Evolutionary conservation across 2,329 filamentous ascomycete species (phyloP).

Genomic region (Fusarium torulosum): DNA sequence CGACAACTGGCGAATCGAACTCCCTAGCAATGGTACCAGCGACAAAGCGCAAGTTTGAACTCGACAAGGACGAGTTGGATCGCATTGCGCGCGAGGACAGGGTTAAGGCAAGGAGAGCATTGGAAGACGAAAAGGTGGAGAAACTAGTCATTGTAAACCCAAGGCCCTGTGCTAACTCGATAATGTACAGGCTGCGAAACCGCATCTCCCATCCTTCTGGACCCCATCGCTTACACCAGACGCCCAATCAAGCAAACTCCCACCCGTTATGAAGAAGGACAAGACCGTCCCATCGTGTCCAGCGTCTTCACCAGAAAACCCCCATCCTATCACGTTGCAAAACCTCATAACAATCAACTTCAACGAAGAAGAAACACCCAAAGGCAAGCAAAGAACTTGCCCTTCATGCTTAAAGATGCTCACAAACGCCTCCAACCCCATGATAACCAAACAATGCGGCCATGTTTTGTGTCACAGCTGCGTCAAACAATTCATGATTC

Average conservation of each 20-base stretch:
- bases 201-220: conserved; percentile 89
- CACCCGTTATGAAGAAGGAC: conserved; percentile 68
- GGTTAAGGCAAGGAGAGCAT: conserved; percentile 74
- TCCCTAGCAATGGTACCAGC: conserved; percentile 37
- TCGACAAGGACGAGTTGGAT: conserved; percentile 81
- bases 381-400: conserved; percentile 68
- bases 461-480: conserved; percentile 92
- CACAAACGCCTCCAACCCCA: conserved; percentile 83
- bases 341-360: conserved; percentile 82
- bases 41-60: conserved; percentile 77
- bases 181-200: conserved; percentile 68
- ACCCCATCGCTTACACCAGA: conserved; percentile 84
- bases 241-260: conserved; percentile 60
- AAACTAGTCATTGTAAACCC: not conserved
- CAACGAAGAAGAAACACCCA: conserved; percentile 72
- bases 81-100: conserved; percentile 78
- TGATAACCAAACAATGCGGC: conserved; percentile 88
- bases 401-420: conserved; percentile 88
- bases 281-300: conserved; percentile 83
- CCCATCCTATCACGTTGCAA: conserved; percentile 83
- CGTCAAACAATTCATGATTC: conserved; percentile 83
- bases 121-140: conserved; percentile 78
- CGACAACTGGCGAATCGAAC: conserved; percentile 13
- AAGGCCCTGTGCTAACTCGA: conserved; percentile 20
- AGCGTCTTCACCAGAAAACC: conserved; percentile 72